Percentiles rank a stretch among this genome's conserved stretches.
Evolutionary conservation across 148 eudicot genomes (phyloP).

Genomic region (Rhododendron ferrugineum): DNA sequence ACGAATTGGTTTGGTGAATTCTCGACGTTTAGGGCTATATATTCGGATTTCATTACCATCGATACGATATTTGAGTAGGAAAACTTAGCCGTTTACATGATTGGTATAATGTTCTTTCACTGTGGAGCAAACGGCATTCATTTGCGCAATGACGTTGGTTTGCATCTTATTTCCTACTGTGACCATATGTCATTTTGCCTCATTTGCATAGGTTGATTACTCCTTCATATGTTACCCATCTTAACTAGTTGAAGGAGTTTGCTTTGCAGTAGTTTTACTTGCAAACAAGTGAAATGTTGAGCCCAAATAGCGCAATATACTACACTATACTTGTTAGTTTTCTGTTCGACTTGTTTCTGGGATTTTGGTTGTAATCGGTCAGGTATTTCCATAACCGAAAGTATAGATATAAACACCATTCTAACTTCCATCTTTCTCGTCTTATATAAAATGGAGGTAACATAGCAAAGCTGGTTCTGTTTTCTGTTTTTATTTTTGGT

Average conservation of each 20-base stretch:
- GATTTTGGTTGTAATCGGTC: neutral
- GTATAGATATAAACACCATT: neutral
- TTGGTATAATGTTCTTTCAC: neutral
- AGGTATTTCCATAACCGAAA: neutral
- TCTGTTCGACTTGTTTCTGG: neutral
- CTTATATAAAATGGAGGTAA: neutral
- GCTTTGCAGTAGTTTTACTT: neutral
- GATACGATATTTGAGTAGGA: neutral
- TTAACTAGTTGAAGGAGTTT: neutral
- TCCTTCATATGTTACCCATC: neutral
- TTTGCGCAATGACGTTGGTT: neutral
- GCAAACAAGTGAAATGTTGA: neutral
- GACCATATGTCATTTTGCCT: neutral
- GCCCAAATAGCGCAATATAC: neutral
- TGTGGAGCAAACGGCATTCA: neutral
- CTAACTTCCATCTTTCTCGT: neutral
- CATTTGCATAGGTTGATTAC: neutral
- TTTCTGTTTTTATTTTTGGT: neutral
- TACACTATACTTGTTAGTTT: neutral
- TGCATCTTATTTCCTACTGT: neutral
- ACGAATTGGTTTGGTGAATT: neutral
- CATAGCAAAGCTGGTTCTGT: neutral
- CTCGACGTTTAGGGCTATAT: neutral
- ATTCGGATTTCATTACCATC: neutral
- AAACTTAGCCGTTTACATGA: neutral